These are phyloP conservation scores for Penicillium ochrochloron DNA, from an alignment of 495 filamentous ascomycete genomes.

Conservation along the genomic window DNA sequence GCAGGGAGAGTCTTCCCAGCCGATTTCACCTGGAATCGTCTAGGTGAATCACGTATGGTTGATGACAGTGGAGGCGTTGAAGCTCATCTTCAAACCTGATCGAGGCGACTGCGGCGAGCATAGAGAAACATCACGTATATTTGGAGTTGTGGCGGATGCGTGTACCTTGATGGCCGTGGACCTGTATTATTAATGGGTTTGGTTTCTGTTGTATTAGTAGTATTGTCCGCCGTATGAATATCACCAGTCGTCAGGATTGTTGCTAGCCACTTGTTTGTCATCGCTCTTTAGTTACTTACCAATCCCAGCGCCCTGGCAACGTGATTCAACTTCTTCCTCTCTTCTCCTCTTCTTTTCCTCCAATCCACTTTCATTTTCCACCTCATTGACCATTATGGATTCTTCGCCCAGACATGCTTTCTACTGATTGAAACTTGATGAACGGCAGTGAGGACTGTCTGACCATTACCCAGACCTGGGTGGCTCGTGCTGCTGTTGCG, in stretches of 20 bases:
- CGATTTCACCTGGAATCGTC: neutral
- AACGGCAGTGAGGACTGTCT: neutral
- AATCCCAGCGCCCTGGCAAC: neutral
- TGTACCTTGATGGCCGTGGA: neutral
- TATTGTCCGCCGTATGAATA: neutral
- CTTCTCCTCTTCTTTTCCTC: neutral
- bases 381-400: neutral
- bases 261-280: constrained; percentile 8
- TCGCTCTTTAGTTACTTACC: neutral
- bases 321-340: neutral
- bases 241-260: neutral
- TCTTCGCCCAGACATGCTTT: neutral
- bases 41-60: constrained; percentile 23
- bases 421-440: neutral
- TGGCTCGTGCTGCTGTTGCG: constrained; percentile 4
- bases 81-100: too few relatives aligned
- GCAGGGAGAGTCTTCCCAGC: neutral
- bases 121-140: constrained; percentile 1
- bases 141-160: neutral
- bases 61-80: constrained; percentile 18
- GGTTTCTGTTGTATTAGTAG: neutral
- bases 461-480: neutral
- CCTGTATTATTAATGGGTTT: constrained; percentile 1
- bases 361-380: neutral
- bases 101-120: too few relatives aligned